These are phyloP conservation scores for Fonsecaea multimorphosa DNA, from an alignment of 2,329 filamentous ascomycete species.

Conservation along the genomic window DNA sequence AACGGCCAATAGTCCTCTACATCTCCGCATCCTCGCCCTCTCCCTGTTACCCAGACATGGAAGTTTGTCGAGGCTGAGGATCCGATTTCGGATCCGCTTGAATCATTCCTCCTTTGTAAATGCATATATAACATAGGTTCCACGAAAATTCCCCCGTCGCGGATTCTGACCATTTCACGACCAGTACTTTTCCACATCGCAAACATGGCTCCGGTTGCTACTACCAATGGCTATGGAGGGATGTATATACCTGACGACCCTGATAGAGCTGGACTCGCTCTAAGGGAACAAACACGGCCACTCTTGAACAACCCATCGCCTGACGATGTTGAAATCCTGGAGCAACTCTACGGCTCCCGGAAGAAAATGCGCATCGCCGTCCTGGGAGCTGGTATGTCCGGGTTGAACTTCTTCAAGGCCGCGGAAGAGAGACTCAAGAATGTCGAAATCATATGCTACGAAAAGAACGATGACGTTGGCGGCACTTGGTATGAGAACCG, in stretches of 20 bases:
- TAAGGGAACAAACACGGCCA: slow-evolving; percentile 15
- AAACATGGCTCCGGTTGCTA: slow-evolving; percentile 23
- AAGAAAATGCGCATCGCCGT: slow-evolving; percentile 36
- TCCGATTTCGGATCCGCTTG: not conserved
- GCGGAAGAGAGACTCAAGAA: slow-evolving; percentile 31
- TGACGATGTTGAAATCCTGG: slow-evolving; percentile 26
- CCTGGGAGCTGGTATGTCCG: slow-evolving; percentile 34
- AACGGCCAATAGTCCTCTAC: not conserved
- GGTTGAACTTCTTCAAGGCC: slow-evolving; percentile 32
- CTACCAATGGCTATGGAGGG: slow-evolving; percentile 27
- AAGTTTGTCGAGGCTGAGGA: not conserved
- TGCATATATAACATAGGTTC: not conserved
- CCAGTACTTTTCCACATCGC: not conserved
- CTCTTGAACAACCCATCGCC: slow-evolving; percentile 25
- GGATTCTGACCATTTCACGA: not conserved
- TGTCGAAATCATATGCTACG: slow-evolving; percentile 41
- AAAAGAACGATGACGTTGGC: slow-evolving; percentile 46
- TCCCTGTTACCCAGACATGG: not conserved
- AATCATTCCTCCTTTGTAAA: not conserved
- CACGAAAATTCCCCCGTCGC: not conserved
- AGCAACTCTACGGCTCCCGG: slow-evolving; percentile 29
- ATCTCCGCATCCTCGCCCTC: slow-evolving; percentile 1
- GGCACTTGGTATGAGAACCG: slow-evolving; percentile 50
- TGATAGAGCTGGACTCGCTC: slow-evolving; percentile 19
- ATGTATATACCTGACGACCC: slow-evolving; percentile 24